Evolutionary conservation across 1,139 yeast genomes (phyloP).

Genomic region (Nakaseomyces bracarensis): DNA sequence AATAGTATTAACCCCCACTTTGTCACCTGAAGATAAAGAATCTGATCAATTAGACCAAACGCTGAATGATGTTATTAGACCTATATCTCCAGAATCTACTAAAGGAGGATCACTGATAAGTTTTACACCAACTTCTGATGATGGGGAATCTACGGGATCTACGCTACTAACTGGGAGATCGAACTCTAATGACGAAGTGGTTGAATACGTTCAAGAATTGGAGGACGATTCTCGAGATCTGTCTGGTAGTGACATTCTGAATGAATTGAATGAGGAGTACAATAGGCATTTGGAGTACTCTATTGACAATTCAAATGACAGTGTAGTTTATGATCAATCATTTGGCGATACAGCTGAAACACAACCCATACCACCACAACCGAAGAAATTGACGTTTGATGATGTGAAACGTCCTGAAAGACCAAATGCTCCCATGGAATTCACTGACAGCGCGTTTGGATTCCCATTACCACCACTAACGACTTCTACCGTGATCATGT

Average conservation of each 20-base stretch:
- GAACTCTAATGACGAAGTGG: neutral
- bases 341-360: neutral
- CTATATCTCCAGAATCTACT: conserved; percentile 3
- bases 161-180: neutral
- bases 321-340: neutral
- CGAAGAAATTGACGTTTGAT: conserved; percentile 31
- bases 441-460: conserved; percentile 78
- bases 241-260: conserved; percentile 3
- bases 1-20: neutral
- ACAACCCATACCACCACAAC: conserved; percentile 14
- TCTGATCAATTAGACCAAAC: neutral
- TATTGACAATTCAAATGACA: conserved; percentile 3
- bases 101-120: conserved; percentile 5
- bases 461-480: conserved; percentile 79
- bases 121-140: conserved; percentile 1
- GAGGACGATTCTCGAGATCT: conserved; percentile 4
- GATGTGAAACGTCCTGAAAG: conserved; percentile 31
- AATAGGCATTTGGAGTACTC: conserved; percentile 4
- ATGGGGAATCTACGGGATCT: neutral
- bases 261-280: conserved; percentile 4
- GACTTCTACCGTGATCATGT: conserved; percentile 64
- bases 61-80: neutral
- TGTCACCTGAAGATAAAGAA: conserved; percentile 3
- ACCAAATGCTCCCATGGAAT: conserved; percentile 65
- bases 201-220: conserved; percentile 2